phyloP scores from a whole-genome alignment of 768 basidiomycete species.

The Tephrocybe sp. region DNA sequence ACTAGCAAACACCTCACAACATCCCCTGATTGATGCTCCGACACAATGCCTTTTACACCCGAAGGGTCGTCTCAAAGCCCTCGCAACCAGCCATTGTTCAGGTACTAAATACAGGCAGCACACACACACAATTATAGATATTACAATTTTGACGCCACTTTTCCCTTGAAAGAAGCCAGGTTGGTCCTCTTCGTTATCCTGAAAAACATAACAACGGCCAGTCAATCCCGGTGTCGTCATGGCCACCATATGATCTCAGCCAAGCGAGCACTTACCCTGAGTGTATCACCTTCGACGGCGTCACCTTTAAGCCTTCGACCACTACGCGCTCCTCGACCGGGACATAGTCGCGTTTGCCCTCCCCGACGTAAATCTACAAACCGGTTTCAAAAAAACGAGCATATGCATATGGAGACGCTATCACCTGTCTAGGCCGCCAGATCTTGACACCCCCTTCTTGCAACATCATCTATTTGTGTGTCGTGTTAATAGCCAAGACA shows the following conservation, averaged over 20 bases:
- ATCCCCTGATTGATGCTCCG: conserved; percentile 8
- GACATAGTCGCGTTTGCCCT: conserved; percentile 73
- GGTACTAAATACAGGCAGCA: neutral
- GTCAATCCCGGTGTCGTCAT: conserved; percentile 30
- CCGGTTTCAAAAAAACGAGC: neutral
- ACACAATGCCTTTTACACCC: neutral
- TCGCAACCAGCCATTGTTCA: conserved; percentile 5
- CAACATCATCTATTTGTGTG: conserved; percentile 90
- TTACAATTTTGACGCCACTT: conserved; percentile 44
- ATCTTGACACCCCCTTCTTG: conserved; percentile 89
- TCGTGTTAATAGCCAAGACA: neutral
- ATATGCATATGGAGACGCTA: conserved; percentile 9
- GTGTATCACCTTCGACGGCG: conserved; percentile 64
- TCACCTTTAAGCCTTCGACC: conserved; percentile 55
- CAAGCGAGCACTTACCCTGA: conserved; percentile 61
- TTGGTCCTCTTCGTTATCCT: conserved; percentile 71
- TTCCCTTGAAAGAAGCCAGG: conserved; percentile 61
- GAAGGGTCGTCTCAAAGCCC: neutral
- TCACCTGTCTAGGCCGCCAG: conserved; percentile 84
- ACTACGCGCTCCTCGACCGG: conserved; percentile 57
- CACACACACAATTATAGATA: neutral
- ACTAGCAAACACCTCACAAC: conserved; percentile 18
- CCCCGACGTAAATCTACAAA: conserved; percentile 74
- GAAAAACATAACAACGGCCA: conserved; percentile 11
- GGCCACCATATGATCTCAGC: conserved; percentile 27